Evolutionary conservation across 495 filamentous ascomycete genomes (phyloP).

Genomic region (Daldinia loculata): DNA sequence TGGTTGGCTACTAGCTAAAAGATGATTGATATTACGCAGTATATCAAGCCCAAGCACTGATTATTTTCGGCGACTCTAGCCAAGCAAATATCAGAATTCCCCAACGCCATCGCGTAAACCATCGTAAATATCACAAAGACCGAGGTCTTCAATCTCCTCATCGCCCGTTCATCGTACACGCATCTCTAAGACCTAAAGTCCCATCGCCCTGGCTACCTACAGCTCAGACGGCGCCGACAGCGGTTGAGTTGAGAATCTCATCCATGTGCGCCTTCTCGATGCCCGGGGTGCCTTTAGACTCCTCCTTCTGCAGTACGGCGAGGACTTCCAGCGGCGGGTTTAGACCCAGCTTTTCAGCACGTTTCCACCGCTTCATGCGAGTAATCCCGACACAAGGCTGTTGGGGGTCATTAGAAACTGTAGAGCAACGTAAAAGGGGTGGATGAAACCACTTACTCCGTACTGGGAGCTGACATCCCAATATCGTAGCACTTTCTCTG

Average conservation of each 20-base stretch:
- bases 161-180: conserved; percentile 27
- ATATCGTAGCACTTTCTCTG: conserved; percentile 87
- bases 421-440: background rate
- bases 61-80: conserved; percentile 7
- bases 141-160: background rate
- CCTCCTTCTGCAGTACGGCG: conserved; percentile 79
- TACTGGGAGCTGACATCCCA: conserved; percentile 90
- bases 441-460: conserved; percentile 69
- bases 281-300: conserved; percentile 57
- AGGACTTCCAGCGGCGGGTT: conserved; percentile 93
- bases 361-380: conserved; percentile 84
- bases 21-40: conserved; percentile 4
- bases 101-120: conserved; percentile 43
- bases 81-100: conserved; percentile 26
- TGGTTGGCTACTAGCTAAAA: conserved; percentile 5
- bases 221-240: conserved; percentile 43
- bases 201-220: conserved; percentile 9
- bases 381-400: conserved; percentile 90
- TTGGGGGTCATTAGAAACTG: conserved; percentile 22
- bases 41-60: background rate
- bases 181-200: background rate
- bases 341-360: conserved; percentile 79
- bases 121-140: conserved; percentile 18
- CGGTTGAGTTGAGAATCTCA: conserved; percentile 69
- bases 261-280: conserved; percentile 80